Base-by-base conservation (phyloP, 805 yeast species). In the Cyberlindnera mississippiensis region DNA sequence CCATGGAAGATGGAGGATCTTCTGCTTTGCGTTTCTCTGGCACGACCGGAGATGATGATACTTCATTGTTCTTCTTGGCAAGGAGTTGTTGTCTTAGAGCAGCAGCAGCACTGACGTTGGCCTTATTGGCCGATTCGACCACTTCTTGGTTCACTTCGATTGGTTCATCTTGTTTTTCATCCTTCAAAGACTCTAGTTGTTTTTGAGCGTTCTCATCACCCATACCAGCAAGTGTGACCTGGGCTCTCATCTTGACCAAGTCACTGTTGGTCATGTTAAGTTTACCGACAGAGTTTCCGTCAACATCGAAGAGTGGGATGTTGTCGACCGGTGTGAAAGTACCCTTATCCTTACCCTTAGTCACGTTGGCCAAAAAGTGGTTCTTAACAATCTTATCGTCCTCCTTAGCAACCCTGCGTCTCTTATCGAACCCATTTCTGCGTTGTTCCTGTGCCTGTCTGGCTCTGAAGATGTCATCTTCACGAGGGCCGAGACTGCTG, bases 301-400 rank as follows among this genome's bases (percentile, higher is more conserved):
- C 66, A 0, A 85, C 78, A 41, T 84, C 83, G 62, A 83, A 81
- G 47, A 89, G 64, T 10, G 93, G 93, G 71, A 90, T 75, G 53
- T 80, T 83, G 15, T 72, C 76, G 40, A 77, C 76, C 0, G 95
- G 86, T 11, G 68, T 64, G 3, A 78, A 67, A 2, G 95, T 93
- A 1, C 88, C 93, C 53, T 75, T 79, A 49, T 86, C 95, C 47
- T 79, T 77, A 2, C 89, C 88, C 53, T 80, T 81, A 3, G 87
- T 75, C 3, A 82, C 77, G 16, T 75, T 73, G n/a, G 71, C 62
- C 36, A 71, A 45, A 38, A 68, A 66, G 38, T 72, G 74, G 20
- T 71, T 66, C 48, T 67, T 73, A 38, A 74, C 51, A 1, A 62
- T 59, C 41, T 61, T 62, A 36, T 73, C 74, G 55, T 78, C 76